A percentile compares a stretch with the other conserved stretches of the same genome.
Conservation (phyloP, 2,329 filamentous ascomycete species). For the Ophiocordyceps camponoti-saundersi region DNA sequence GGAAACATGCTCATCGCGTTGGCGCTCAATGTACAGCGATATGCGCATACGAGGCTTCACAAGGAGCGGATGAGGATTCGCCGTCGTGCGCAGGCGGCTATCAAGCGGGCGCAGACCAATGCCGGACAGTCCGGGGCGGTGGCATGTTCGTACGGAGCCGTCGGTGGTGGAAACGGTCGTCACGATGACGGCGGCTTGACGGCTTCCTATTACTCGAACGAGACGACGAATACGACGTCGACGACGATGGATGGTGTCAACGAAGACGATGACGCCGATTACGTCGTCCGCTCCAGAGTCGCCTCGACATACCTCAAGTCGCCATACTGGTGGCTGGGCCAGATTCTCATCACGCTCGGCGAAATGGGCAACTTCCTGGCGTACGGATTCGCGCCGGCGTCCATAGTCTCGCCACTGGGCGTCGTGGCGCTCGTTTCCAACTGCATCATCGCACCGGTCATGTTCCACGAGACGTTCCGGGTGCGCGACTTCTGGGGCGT, state of each 20-base stretch:
- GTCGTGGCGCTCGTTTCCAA: slow-evolving; percentile 96
- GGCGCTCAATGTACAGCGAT: slow-evolving; percentile 89
- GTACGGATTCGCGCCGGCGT: slow-evolving; percentile 93
- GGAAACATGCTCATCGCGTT: slow-evolving; percentile 92
- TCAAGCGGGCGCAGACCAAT: slow-evolving; percentile 24
- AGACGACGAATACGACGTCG: slow-evolving; percentile 18
- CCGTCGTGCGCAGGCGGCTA: slow-evolving; percentile 34
- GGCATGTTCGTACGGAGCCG: not conserved
- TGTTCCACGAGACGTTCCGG: slow-evolving; percentile 84
- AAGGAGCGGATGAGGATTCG: slow-evolving; percentile 46
- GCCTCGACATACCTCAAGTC: slow-evolving; percentile 69
- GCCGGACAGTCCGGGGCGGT: too few species aligned
- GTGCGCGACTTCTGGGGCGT: slow-evolving; percentile 77
- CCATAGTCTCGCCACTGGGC: slow-evolving; percentile 88
- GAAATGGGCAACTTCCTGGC: slow-evolving; percentile 94
- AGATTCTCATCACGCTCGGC: slow-evolving; percentile 80
- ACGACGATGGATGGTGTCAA: slow-evolving; percentile 18
- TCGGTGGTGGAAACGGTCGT: not conserved
- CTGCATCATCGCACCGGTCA: slow-evolving; percentile 85
- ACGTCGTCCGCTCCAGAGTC: slow-evolving; percentile 15
- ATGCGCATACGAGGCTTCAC: slow-evolving; percentile 76
- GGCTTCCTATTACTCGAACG: not conserved
- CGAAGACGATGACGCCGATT: slow-evolving; percentile 4
- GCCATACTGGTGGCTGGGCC: slow-evolving; percentile 92
- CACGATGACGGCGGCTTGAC: not conserved